Percentiles rank a stretch among this genome's conserved stretches.
phyloP scores from a whole-genome alignment of 148 eudicot genomes.

The Heliamphora exappendiculata region DNA sequence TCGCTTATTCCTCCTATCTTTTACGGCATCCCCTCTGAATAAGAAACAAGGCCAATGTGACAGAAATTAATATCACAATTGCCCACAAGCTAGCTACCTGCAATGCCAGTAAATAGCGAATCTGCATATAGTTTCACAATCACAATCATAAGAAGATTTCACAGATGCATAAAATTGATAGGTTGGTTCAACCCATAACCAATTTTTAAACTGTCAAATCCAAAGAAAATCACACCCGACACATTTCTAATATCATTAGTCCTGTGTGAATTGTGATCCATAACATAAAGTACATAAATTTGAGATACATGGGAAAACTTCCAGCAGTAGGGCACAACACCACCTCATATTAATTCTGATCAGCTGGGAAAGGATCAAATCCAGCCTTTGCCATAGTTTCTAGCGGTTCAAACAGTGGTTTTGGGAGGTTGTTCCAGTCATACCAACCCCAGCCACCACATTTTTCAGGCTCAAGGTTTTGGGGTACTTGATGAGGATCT shows the following conservation, averaged over 20 bases:
- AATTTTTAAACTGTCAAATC: neutral
- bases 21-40: too few relatives aligned
- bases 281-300: neutral
- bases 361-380: conserved; percentile 45
- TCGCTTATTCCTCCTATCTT: too few relatives aligned
- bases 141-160: neutral
- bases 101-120: neutral
- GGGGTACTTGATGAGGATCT: conserved; percentile 40
- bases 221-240: neutral
- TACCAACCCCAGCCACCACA: conserved; percentile 96
- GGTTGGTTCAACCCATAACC: neutral
- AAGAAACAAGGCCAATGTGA: too few relatives aligned
- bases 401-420: conserved; percentile 61
- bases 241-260: neutral
- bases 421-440: conserved; percentile 69
- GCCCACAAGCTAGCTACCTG: neutral
- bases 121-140: neutral
- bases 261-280: neutral
- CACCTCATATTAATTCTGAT: neutral
- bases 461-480: conserved; percentile 71
- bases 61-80: neutral
- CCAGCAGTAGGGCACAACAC: neutral
- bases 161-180: neutral
- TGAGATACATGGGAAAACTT: neutral
- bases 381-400: conserved; percentile 49